Evolutionary conservation across 169 alveolate genomes (phyloP), one percentile per base, ranked within the genome.

Genomic region (Theileria parva): DNA sequence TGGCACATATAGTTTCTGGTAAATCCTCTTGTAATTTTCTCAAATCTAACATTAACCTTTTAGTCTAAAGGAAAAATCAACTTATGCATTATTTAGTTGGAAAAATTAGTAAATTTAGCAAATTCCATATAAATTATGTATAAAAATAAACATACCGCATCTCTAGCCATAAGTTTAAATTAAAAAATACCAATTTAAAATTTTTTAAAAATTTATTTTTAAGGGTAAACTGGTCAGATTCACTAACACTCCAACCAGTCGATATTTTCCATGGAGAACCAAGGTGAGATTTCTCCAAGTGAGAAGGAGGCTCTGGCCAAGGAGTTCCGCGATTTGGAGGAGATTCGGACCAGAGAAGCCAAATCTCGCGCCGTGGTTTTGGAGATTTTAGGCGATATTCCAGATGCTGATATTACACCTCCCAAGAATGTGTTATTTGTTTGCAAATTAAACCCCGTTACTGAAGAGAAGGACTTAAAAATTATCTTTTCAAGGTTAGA

Each of bases 371-470:
- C 99, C 6, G 95, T 96, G 13, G 95, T 97, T 6, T 92, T 98
- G 77, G 99, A 97, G 90, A 95, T 98, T 65, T 81, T 98, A 39
- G 99, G 99, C 21, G 99, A 98, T 86, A 87, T 98, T 15, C 99
- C 99, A 8, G 99, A 97, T 88, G 99, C 99, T 30, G 99, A 98
- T 77, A 91, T 96, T 59, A 96, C 96, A 67, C 99, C 99, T 12
- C 99, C 99, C 19, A 98, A 98, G 74, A 97, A 96, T 75, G 98
- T 97, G 30, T 93, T 98, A 7, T 98, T 98, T 91, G 98, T 98
- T 19, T 98, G 99, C 71, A 96, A 97, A 88, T 88, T 98, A 76
- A 98, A 98, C 80, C 99, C 99, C 0, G 96, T 95, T 13, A 98
- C 99, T 1, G 96, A 96, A 77, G 99, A 97, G 37, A 96, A 95